These are phyloP conservation scores for Ceratocystiopsis brevicomis DNA, from an alignment of 2,329 filamentous ascomycete genomes.

Conservation along the genomic window DNA sequence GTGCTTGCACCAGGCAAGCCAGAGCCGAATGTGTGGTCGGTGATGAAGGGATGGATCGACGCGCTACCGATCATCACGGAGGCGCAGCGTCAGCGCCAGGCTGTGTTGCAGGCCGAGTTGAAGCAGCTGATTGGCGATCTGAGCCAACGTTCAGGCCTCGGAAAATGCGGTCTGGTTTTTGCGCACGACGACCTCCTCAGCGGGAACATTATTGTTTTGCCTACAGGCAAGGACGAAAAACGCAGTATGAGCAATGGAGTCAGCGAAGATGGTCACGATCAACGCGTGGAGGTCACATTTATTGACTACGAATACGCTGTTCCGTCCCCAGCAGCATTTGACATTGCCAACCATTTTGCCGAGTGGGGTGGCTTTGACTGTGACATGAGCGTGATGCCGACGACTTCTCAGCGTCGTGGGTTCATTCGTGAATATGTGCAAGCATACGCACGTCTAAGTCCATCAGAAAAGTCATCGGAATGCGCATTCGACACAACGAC, in stretches of 20 bases:
- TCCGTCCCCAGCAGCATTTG: slow-evolving; percentile 84
- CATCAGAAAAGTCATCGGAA: neutral
- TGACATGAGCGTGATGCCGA: slow-evolving; percentile 70
- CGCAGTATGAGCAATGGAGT: neutral
- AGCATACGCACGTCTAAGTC: slow-evolving; percentile 44
- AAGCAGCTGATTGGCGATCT: slow-evolving; percentile 49
- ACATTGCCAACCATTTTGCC: slow-evolving; percentile 93
- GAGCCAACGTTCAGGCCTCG: slow-evolving; percentile 59
- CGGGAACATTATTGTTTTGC: slow-evolving; percentile 79
- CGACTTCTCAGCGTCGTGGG: slow-evolving; percentile 50
- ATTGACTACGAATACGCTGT: slow-evolving; percentile 99
- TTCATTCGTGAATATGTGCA: slow-evolving; percentile 73
- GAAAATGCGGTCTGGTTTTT: slow-evolving; percentile 65
- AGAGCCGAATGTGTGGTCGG: slow-evolving; percentile 80
- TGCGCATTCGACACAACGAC: slow-evolving; percentile 32
- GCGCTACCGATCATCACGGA: slow-evolving; percentile 60
- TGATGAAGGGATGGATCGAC: slow-evolving; percentile 88
- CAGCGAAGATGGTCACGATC: neutral
- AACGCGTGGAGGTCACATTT: slow-evolving; percentile 43
- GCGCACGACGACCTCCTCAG: slow-evolving; percentile 91
- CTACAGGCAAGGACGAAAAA: neutral
- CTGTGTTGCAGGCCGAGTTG: slow-evolving; percentile 55
- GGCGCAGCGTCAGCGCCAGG: slow-evolving; percentile 47
- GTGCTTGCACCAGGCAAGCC: slow-evolving; percentile 45
- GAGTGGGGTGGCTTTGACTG: slow-evolving; percentile 98